Conservation (phyloP, 805 yeast genomes). For the Maudiozyma serrabonitensis region DNA sequence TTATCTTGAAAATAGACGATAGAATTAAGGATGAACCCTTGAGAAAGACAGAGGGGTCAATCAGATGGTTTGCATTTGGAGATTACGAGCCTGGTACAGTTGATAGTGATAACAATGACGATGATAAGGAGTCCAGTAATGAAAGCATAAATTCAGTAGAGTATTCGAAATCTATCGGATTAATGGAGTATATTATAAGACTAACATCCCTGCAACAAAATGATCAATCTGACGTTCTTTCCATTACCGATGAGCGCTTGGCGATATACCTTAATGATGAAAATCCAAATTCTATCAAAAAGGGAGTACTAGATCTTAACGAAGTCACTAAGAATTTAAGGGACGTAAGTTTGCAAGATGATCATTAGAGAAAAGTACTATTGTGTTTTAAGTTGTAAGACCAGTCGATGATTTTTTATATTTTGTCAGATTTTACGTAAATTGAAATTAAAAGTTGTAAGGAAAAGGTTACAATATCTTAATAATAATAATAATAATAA, state of each 20-base stretch:
- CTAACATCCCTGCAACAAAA: slow-evolving; percentile 49
- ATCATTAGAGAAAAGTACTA: neutral
- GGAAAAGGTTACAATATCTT: too few species aligned
- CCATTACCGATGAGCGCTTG: slow-evolving; percentile 58
- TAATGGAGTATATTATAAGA: slow-evolving; percentile 55
- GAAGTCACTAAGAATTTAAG: slow-evolving; percentile 3
- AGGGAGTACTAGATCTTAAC: neutral
- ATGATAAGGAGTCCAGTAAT: slow-evolving; percentile 14
- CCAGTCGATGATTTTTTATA: too few species aligned
- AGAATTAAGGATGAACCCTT: slow-evolving; percentile 10
- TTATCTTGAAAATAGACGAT: slow-evolving; percentile 42
- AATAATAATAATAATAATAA: too few species aligned
- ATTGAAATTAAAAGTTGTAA: too few species aligned
- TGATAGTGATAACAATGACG: slow-evolving; percentile 25
- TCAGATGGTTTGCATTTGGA: slow-evolving; percentile 48
- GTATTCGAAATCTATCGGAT: slow-evolving; percentile 36
- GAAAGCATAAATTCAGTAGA: slow-evolving; percentile 18
- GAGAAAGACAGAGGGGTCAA: slow-evolving; percentile 11
- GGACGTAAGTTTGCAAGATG: neutral
- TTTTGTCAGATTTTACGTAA: too few species aligned
- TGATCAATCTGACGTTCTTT: slow-evolving; percentile 44
- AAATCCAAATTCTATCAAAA: slow-evolving; percentile 12
- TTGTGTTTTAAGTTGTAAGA: too few species aligned
- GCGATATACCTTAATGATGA: slow-evolving; percentile 55
- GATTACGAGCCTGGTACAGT: slow-evolving; percentile 24